phyloP scores from a whole-genome alignment of 2,329 filamentous ascomycete species.

The Epichloe elymi region DNA sequence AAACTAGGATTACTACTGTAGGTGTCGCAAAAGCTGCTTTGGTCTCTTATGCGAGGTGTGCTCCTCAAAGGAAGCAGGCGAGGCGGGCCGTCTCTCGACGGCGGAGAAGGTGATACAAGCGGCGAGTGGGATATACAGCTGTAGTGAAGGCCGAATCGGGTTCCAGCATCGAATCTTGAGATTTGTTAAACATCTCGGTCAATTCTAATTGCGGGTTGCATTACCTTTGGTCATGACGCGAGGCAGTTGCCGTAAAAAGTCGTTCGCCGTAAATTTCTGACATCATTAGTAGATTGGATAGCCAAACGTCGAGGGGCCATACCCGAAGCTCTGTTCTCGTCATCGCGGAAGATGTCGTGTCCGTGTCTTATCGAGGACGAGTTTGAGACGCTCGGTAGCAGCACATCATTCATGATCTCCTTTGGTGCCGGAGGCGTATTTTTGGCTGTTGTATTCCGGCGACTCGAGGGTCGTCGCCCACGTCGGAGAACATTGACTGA shows the following conservation, averaged over 20 bases:
- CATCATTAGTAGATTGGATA: slow-evolving; percentile 8
- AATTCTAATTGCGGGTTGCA: background rate
- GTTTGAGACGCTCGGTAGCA: background rate
- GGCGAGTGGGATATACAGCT: slow-evolving; percentile 26
- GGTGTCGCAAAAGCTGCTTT: slow-evolving; percentile 4
- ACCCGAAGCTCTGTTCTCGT: slow-evolving; percentile 16
- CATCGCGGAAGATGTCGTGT: slow-evolving; percentile 19
- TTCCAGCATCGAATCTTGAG: slow-evolving; percentile 19
- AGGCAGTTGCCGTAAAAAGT: slow-evolving; percentile 8
- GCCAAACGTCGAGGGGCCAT: slow-evolving; percentile 3
- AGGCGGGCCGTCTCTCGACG: slow-evolving; percentile 15
- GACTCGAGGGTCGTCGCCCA: slow-evolving; percentile 12
- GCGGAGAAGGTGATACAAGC: slow-evolving; percentile 22
- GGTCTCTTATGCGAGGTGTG: slow-evolving; percentile 9
- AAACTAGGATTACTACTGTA: slow-evolving; percentile 5
- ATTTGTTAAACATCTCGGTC: slow-evolving; percentile 4
- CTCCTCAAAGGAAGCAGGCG: slow-evolving; percentile 15
- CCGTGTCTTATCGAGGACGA: slow-evolving; percentile 10
- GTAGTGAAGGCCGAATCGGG: slow-evolving; percentile 22
- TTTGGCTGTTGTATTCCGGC: slow-evolving; percentile 11
- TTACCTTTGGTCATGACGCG: slow-evolving; percentile 16
- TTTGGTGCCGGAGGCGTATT: slow-evolving; percentile 8
- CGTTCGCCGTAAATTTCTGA: slow-evolving; percentile 14
- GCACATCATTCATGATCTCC: background rate
- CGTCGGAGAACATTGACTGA: slow-evolving; percentile 21